A percentile compares a stretch with the other conserved stretches of the same genome.
Evolutionary conservation across 1,139 yeast species (phyloP).

Genomic region (Debaryomycetaceae sp.): DNA sequence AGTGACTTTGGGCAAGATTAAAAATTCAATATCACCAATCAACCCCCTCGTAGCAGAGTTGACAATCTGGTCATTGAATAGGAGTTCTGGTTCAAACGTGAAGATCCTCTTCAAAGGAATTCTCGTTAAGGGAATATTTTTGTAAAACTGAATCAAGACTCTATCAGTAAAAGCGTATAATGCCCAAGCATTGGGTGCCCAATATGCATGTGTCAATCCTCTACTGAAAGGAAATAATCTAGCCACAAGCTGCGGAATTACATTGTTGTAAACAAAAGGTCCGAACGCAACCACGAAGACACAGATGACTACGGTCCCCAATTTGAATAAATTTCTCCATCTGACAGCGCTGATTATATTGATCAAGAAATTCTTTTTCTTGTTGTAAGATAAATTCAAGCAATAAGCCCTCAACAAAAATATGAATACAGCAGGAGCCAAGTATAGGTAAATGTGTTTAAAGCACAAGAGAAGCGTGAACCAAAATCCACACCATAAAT

Average conservation of each 20-base stretch:
- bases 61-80: constrained; percentile 23
- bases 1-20: constrained; percentile 73
- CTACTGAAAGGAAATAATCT: constrained; percentile 91
- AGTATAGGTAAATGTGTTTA: constrained; percentile 87
- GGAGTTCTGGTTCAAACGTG: constrained; percentile 28
- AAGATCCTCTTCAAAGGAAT: constrained; percentile 30
- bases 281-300: constrained; percentile 72
- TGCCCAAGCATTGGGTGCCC: constrained; percentile 99
- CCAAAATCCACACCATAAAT: constrained; percentile 65
- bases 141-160: constrained; percentile 52
- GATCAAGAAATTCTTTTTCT: constrained; percentile 18
- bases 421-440: constrained; percentile 92
- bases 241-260: constrained; percentile 59
- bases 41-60: constrained; percentile 73
- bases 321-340: constrained; percentile 57
- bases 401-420: constrained; percentile 74
- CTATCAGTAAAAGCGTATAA: constrained; percentile 84
- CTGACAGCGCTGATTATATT: constrained; percentile 40
- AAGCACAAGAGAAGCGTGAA: constrained; percentile 82
- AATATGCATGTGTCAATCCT: constrained; percentile 95
- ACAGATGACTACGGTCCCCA: constrained; percentile 62
- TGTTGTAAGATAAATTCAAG: constrained; percentile 39
- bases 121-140: constrained; percentile 44
- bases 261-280: constrained; percentile 69
- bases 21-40: constrained; percentile 85